These are phyloP conservation scores for Pilasporangium apinafurcum DNA, from an alignment of 352 stramenopile genomes.

Conservation along the genomic window DNA sequence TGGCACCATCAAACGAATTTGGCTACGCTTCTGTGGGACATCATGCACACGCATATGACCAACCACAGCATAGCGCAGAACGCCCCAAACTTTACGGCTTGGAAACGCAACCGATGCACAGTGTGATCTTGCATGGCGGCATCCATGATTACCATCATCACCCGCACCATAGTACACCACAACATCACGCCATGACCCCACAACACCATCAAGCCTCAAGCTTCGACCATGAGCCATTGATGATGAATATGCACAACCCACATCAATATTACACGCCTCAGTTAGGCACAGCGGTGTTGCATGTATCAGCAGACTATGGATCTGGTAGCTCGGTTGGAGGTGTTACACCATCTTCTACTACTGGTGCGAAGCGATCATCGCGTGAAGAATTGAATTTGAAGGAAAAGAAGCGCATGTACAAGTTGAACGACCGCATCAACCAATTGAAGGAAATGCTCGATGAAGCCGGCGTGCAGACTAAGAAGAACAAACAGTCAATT, in stretches of 20 bases:
- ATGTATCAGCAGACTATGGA: constrained; percentile 59
- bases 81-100: constrained; percentile 53
- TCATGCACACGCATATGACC: constrained; percentile 13
- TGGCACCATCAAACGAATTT: constrained; percentile 57
- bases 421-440: constrained; percentile 75
- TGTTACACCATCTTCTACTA: constrained; percentile 16
- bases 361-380: constrained; percentile 48
- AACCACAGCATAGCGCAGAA: constrained; percentile 36
- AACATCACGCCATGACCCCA: constrained; percentile 28
- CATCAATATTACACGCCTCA: constrained; percentile 48
- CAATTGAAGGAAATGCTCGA: constrained; percentile 49
- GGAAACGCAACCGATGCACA: constrained; percentile 27
- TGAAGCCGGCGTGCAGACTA: constrained; percentile 46
- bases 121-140: constrained; percentile 28
- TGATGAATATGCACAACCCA: constrained; percentile 56
- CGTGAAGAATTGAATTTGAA: constrained; percentile 69
- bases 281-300: constrained; percentile 54
- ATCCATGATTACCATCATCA: constrained; percentile 34
- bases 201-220: constrained; percentile 19
- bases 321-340: constrained; percentile 22
- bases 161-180: constrained; percentile 25
- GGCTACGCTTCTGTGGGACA: constrained; percentile 32
- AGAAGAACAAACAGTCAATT: constrained; percentile 67
- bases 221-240: constrained; percentile 66
- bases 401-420: constrained; percentile 83